Evolutionary conservation across 2,329 filamentous ascomycete species (phyloP).

Genomic region (Fusarium phyllophilum): DNA sequence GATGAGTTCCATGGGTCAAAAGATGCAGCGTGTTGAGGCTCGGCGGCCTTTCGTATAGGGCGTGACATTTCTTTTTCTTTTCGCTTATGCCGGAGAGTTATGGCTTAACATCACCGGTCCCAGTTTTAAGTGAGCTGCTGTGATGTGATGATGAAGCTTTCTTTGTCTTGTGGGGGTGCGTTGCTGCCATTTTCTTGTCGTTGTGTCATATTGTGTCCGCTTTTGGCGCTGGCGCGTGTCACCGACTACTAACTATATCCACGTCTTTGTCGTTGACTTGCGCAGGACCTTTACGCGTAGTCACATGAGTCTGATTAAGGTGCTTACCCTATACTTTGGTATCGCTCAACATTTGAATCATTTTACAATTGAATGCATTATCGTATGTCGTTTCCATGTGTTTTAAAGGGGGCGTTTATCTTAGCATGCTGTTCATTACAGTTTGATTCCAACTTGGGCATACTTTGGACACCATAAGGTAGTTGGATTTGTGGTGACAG

Average conservation of each 20-base stretch:
- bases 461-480: not conserved
- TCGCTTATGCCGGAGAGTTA: not conserved
- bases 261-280: constrained; percentile 25
- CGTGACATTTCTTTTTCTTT: constrained; percentile 4
- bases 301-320: constrained; percentile 38
- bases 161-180: not conserved
- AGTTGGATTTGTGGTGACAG: not conserved
- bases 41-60: constrained; percentile 47
- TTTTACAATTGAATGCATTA: not conserved
- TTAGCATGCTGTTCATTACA: not conserved
- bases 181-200: constrained; percentile 14
- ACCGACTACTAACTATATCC: not conserved
- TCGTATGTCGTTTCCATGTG: not conserved
- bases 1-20: constrained; percentile 80
- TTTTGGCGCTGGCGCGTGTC: constrained; percentile 38
- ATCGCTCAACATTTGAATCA: too few relatives aligned
- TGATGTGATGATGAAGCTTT: not conserved
- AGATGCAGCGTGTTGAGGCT: constrained; percentile 54
- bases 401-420: not conserved
- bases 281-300: constrained; percentile 36
- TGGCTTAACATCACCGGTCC: not conserved
- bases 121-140: not conserved
- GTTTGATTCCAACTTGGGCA: not conserved
- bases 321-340: constrained; percentile 3
- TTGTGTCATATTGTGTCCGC: constrained; percentile 20